Evolutionary conservation across 768 basidiomycete genomes (phyloP).

Genomic region (Auricularia heimuer): DNA sequence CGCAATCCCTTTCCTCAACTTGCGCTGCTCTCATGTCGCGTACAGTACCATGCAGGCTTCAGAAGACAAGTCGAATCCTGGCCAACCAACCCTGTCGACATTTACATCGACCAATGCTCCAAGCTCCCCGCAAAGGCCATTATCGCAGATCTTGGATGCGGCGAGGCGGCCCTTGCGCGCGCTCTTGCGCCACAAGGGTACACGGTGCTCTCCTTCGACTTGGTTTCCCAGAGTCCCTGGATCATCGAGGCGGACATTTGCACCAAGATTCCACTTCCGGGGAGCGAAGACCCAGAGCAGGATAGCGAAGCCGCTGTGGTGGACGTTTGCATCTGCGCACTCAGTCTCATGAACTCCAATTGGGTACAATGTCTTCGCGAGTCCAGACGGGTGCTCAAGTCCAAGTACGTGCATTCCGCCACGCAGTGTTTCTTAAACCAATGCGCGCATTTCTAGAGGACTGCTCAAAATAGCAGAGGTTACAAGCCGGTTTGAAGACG

Average conservation of each 20-base stretch:
- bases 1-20: constrained; percentile 11
- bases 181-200: constrained; percentile 59
- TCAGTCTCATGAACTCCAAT: constrained; percentile 95
- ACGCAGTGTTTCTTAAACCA: too few relatives aligned
- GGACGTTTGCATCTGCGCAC: constrained; percentile 85
- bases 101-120: constrained; percentile 60
- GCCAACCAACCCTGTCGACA: constrained; percentile 88
- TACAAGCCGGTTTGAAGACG: constrained; percentile 64
- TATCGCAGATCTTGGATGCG: constrained; percentile 91
- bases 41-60: constrained; percentile 88
- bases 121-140: constrained; percentile 56
- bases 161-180: constrained; percentile 81
- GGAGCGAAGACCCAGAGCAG: constrained; percentile 41
- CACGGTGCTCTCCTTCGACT: constrained; percentile 68
- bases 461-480: constrained; percentile 85
- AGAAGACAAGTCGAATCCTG: constrained; percentile 84
- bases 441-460: constrained; percentile 38
- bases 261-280: constrained; percentile 70
- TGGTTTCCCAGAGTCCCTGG: constrained; percentile 62
- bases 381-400: constrained; percentile 76
- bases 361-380: constrained; percentile 90
- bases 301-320: constrained; percentile 63
- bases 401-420: constrained; percentile 44
- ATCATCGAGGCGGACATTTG: constrained; percentile 91
- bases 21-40: background rate